Percentiles rank a stretch among this genome's conserved stretches.
These are phyloP conservation scores for Cenchrus purpureus DNA, from an alignment of 176 grass and related monocot genomes.

Conservation along the genomic window DNA sequence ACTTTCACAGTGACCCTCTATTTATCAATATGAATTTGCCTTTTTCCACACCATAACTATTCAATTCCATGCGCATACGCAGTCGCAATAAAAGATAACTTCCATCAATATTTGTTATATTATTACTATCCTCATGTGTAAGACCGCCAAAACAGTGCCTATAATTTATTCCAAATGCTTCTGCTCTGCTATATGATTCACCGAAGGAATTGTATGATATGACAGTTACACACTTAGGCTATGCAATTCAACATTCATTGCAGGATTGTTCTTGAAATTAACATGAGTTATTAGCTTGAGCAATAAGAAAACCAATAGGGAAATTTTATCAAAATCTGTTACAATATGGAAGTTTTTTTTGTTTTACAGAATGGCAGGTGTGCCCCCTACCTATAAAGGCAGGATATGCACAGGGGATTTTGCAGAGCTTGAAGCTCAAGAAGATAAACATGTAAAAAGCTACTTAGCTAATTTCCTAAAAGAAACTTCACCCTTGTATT, in stretches of 20 bases:
- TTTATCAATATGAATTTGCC: constrained; percentile 5
- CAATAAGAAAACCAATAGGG: not conserved
- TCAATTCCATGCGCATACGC: not conserved
- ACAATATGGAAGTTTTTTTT: not conserved
- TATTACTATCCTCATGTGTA: not conserved
- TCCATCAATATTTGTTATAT: not conserved
- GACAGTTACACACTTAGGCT: not conserved
- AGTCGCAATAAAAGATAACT: not conserved
- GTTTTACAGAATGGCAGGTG: too few species aligned
- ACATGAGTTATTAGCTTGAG: not conserved
- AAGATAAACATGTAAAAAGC: too few species aligned
- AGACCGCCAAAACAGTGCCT: not conserved
- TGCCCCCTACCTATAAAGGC: too few species aligned
- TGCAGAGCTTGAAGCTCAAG: too few species aligned
- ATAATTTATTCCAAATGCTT: constrained; percentile 4
- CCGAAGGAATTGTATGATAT: not conserved
- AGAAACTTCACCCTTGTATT: too few species aligned
- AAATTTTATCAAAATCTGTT: not conserved
- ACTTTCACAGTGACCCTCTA: not conserved
- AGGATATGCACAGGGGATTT: too few species aligned
- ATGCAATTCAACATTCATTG: not conserved
- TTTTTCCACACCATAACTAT: not conserved
- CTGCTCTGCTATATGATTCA: not conserved
- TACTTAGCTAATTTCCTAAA: too few species aligned
- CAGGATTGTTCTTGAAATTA: not conserved